A percentile compares a stretch with the other conserved stretches of the same genome.
Conservation (phyloP, 768 basidiomycete genomes). For the Russula brevipes region DNA sequence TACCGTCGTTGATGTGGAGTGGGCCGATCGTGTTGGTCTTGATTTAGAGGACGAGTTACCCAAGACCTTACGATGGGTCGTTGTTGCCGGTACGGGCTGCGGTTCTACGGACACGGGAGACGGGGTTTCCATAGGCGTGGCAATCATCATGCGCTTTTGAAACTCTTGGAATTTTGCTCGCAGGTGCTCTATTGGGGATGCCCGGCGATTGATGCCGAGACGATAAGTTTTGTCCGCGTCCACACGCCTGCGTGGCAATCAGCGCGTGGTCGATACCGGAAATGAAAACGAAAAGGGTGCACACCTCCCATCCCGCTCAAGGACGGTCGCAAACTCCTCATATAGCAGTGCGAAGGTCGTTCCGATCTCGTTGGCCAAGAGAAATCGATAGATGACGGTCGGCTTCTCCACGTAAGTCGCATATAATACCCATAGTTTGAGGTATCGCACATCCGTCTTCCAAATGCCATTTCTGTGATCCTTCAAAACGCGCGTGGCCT, state of each 20-base stretch:
- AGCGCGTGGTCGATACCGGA: background rate
- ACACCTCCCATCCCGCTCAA: slow-evolving; percentile 81
- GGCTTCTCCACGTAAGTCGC: slow-evolving; percentile 89
- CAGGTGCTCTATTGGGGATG: slow-evolving; percentile 74
- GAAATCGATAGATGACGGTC: slow-evolving; percentile 80
- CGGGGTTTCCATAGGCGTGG: slow-evolving; percentile 28
- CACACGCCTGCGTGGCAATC: slow-evolving; percentile 49
- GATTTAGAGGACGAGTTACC: slow-evolving; percentile 39
- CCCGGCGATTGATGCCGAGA: slow-evolving; percentile 84
- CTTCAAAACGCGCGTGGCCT: slow-evolving; percentile 81
- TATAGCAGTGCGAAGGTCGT: slow-evolving; percentile 76
- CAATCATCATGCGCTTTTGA: slow-evolving; percentile 83
- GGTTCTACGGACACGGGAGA: slow-evolving; percentile 31
- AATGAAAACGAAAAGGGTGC: slow-evolving; percentile 29
- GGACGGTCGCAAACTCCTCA: slow-evolving; percentile 83
- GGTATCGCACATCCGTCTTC: slow-evolving; percentile 75
- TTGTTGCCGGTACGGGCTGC: slow-evolving; percentile 32
- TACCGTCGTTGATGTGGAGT: slow-evolving; percentile 30
- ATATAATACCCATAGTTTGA: slow-evolving; percentile 93
- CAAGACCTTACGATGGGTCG: slow-evolving; percentile 40
- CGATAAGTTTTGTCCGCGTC: slow-evolving; percentile 87
- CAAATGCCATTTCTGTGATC: slow-evolving; percentile 70
- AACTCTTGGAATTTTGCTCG: slow-evolving; percentile 78
- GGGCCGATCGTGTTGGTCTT: slow-evolving; percentile 18
- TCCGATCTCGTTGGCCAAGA: slow-evolving; percentile 89